Evolutionary conservation across 75 land plant species (phyloP), one percentile per base, ranked within the genome.

Genomic region (Selaginella tamariscina): DNA sequence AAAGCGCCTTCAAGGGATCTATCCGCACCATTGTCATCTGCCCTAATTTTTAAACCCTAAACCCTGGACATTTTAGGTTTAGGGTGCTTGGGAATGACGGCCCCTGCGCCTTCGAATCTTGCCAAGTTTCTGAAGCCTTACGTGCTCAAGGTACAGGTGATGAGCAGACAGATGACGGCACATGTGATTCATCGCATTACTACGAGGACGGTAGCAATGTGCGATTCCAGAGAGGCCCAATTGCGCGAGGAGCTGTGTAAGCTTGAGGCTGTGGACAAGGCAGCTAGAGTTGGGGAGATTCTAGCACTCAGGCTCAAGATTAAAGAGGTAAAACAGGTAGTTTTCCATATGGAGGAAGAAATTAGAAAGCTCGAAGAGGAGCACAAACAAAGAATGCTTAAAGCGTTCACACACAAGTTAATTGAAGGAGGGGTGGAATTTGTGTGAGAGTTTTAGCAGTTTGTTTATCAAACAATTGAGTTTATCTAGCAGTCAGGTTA

Each of bases 101-200:
- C 49, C 11, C 49, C 49, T 15, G 5, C 49, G 49, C 49, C 49
- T 15, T 15, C 49, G 49, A 39, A 39, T 39, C 49, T 39, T 5
- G 49, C 54, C 13, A 82, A 83, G 2, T 91, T 71, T 54, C 79
- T 88, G 32, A 88, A 91, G 69, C 93, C 85, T 0, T 91, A 84
- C 69, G 83, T 83, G 30, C 39, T 91, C 60, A 85, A 81, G 77
- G 77, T 91, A 81, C 79, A 81, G 30, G 85, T 91, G 76, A 78
- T 84, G 24, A 91, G 85, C 80, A 83, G 87, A 67, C 85, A 39
- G 60, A 39, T 88, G 56, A 70, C 32, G 66, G 84, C 93, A 9
- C 88, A 82, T 73, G 93, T 88, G 26, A 54, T 85, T 67, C 89
- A 91, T 15, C 49, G 49, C 75, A 29, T 74, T 1, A 86, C 83